A percentile compares a stretch with the other conserved stretches of the same genome.
phyloP scores from a whole-genome alignment of 495 filamentous ascomycete species.

The Pseudevernia furfuracea region DNA sequence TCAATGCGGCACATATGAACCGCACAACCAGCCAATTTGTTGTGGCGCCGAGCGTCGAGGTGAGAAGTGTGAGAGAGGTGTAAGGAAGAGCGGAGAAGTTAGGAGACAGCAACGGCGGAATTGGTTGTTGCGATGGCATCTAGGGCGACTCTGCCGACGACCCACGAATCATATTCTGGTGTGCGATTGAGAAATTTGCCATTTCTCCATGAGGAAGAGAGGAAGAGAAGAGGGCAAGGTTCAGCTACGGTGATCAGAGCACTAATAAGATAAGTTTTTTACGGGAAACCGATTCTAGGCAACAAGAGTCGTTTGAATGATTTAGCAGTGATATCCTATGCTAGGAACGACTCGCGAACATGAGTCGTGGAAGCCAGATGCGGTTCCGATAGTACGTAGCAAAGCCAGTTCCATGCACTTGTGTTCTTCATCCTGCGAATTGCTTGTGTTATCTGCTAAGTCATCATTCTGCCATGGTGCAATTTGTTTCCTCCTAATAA shows the following conservation, averaged over 20 bases:
- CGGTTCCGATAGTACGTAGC: neutral
- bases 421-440: too few relatives aligned
- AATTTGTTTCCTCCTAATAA: neutral
- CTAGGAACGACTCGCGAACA: neutral
- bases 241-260: neutral
- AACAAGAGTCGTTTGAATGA: neutral
- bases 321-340: neutral
- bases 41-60: constrained; percentile 61
- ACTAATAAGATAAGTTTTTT: too few relatives aligned
- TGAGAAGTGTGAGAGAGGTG: constrained; percentile 61
- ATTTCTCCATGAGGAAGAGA: too few relatives aligned
- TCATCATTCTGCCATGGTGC: neutral
- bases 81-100: constrained; percentile 28
- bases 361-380: neutral
- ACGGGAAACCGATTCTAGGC: too few relatives aligned
- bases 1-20: constrained; percentile 52
- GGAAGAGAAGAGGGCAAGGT: too few relatives aligned
- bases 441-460: neutral
- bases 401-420: too few relatives aligned
- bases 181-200: neutral
- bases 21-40: constrained; percentile 68
- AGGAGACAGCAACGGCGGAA: constrained; percentile 50
- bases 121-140: constrained; percentile 45
- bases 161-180: neutral
- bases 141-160: constrained; percentile 9